Evolutionary conservation across 768 basidiomycete species (phyloP).

Genomic region (Rhodotorula kratochvilovae): DNA sequence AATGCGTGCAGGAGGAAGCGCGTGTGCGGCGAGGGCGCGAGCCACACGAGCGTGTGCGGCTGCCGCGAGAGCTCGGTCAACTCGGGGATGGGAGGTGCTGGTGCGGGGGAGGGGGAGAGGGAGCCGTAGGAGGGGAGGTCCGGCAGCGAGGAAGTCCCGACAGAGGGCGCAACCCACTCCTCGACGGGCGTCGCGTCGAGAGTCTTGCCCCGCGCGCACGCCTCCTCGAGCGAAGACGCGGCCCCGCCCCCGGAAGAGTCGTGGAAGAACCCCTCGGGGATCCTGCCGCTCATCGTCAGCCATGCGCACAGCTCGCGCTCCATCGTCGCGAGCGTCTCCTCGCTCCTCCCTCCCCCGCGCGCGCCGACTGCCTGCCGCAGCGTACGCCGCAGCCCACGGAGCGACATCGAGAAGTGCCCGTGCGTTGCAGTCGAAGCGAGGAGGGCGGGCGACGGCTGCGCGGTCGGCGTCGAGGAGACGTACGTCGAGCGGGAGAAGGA

Average conservation of each 20-base stretch:
- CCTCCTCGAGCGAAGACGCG: not conserved
- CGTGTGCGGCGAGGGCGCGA: constrained; percentile 20
- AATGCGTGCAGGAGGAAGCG: constrained; percentile 33
- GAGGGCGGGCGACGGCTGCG: not conserved
- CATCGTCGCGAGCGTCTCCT: constrained; percentile 22
- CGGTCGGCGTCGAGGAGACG: constrained; percentile 4
- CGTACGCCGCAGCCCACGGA: constrained; percentile 19
- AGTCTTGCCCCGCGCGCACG: not conserved
- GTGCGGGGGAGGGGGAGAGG: not conserved
- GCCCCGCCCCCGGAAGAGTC: not conserved
- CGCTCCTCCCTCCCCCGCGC: constrained; percentile 19
- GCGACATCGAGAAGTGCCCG: constrained; percentile 30
- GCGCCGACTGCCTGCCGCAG: not conserved
- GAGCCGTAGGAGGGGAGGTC: constrained; percentile 1
- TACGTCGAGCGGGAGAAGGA: constrained; percentile 30
- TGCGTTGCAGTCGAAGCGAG: not conserved
- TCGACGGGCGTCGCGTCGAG: constrained; percentile 30
- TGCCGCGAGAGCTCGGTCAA: constrained; percentile 32
- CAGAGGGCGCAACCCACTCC: not conserved
- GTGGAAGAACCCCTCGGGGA: constrained; percentile 30
- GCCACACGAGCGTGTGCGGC: constrained; percentile 31
- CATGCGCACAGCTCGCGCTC: constrained; percentile 28
- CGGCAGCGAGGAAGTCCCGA: constrained; percentile 3
- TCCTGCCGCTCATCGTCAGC: constrained; percentile 7
- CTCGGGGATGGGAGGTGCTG: not conserved